Evolutionary conservation across 108 stramenopile species (phyloP).

Genomic region (Cyclotella cryptica): DNA sequence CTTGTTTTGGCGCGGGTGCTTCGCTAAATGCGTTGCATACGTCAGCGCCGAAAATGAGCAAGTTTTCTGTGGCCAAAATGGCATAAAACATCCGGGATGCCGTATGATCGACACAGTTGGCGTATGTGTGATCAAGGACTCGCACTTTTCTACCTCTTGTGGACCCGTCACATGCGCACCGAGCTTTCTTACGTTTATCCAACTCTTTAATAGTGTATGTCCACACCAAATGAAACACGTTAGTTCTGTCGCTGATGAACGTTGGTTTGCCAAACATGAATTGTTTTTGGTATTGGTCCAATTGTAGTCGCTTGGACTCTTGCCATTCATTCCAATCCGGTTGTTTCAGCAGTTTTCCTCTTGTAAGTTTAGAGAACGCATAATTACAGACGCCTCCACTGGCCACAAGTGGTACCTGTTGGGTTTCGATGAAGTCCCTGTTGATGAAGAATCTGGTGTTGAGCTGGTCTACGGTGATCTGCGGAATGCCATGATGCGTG

Average conservation of each 20-base stretch:
- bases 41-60: conserved; percentile 9
- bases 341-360: not conserved
- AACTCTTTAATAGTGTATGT: not conserved
- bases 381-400: not conserved
- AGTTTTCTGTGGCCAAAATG: not conserved
- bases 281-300: not conserved
- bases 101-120: conserved; percentile 20
- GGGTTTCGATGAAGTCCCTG: not conserved
- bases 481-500: not conserved
- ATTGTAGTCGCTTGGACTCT: not conserved
- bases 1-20: not conserved
- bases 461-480: not conserved
- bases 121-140: conserved; percentile 17
- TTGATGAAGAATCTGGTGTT: not conserved
- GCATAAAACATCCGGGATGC: conserved; percentile 1
- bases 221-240: not conserved
- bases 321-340: not conserved
- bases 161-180: not conserved
- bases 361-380: not conserved
- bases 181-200: conserved; percentile 5
- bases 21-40: not conserved
- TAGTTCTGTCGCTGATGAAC: not conserved
- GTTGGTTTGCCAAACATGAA: not conserved
- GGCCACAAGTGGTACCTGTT: not conserved
- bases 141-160: not conserved